Evolutionary conservation across 2,329 filamentous ascomycete genomes (phyloP).

Genomic region (Trichoderma gracile): DNA sequence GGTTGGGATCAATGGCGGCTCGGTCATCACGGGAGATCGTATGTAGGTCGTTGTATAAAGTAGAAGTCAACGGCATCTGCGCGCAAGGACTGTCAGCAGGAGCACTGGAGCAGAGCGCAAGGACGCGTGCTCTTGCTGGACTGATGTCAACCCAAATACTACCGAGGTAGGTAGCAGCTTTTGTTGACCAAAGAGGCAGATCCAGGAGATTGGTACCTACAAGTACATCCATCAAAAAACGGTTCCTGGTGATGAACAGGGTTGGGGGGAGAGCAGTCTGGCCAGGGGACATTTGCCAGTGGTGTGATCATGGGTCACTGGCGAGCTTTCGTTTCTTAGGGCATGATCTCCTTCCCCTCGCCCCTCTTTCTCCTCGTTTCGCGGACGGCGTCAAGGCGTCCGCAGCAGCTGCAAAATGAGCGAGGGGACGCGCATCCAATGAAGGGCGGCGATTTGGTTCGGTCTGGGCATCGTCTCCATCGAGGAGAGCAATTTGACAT

Average conservation of each 20-base stretch:
- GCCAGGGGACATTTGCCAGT: background rate
- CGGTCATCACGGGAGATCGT: too few species aligned
- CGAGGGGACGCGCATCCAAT: conserved; percentile 14
- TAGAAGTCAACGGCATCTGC: too few species aligned
- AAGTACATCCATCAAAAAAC: too few species aligned
- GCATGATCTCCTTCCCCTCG: conserved; percentile 13
- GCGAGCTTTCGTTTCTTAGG: background rate
- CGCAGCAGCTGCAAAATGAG: background rate
- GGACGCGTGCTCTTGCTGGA: too few species aligned
- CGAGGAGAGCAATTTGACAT: conserved; percentile 19
- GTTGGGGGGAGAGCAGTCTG: background rate
- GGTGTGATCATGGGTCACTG: conserved; percentile 5
- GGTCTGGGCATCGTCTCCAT: background rate
- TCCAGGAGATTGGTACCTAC: too few species aligned
- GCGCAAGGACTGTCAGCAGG: too few species aligned
- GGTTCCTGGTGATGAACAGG: conserved; percentile 20
- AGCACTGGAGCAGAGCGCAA: too few species aligned
- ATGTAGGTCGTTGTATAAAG: too few species aligned
- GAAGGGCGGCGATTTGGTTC: background rate
- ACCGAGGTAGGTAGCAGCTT: too few species aligned
- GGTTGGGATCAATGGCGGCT: too few species aligned
- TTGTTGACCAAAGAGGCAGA: too few species aligned
- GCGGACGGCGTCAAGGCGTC: conserved; percentile 17
- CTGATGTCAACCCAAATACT: too few species aligned
- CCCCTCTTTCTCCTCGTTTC: background rate